phyloP scores from a whole-genome alignment of 2,329 filamentous ascomycete species.

The Mycosphaerella arachidis region DNA sequence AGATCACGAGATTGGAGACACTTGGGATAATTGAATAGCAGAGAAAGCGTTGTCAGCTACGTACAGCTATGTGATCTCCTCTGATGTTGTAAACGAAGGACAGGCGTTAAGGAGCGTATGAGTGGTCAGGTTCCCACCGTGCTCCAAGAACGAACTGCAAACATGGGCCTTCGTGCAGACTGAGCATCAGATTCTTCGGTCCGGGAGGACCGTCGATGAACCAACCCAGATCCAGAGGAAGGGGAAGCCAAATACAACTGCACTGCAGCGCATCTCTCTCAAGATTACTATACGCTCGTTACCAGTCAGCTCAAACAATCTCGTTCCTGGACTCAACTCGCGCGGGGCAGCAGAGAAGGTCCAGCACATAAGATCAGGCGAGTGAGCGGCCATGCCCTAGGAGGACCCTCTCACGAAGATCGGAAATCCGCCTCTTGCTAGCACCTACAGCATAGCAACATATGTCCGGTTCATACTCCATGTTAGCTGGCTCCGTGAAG shows the following conservation, averaged over 20 bases:
- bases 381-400: slow-evolving; percentile 35
- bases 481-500: slow-evolving; percentile 8
- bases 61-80: slow-evolving; percentile 7
- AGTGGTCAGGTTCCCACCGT: slow-evolving; percentile 8
- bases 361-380: slow-evolving; percentile 24
- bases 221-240: slow-evolving; percentile 33
- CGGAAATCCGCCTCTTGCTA: slow-evolving; percentile 31
- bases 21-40: not conserved
- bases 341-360: slow-evolving; percentile 24
- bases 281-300: slow-evolving; percentile 27
- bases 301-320: slow-evolving; percentile 22
- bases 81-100: not conserved
- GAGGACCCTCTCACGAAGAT: slow-evolving; percentile 31
- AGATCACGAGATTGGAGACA: not conserved
- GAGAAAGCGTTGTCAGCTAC: slow-evolving; percentile 5
- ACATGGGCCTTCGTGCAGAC: not conserved
- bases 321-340: slow-evolving; percentile 16
- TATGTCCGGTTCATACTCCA: slow-evolving; percentile 32
- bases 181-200: slow-evolving; percentile 18
- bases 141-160: slow-evolving; percentile 2
- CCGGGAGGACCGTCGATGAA: slow-evolving; percentile 19
- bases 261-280: slow-evolving; percentile 30
- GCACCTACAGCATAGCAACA: slow-evolving; percentile 29
- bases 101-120: slow-evolving; percentile 5
- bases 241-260: slow-evolving; percentile 33